Evolutionary conservation across 345 rosid species (phyloP).

Genomic region (Bretschneidera sinensis): DNA sequence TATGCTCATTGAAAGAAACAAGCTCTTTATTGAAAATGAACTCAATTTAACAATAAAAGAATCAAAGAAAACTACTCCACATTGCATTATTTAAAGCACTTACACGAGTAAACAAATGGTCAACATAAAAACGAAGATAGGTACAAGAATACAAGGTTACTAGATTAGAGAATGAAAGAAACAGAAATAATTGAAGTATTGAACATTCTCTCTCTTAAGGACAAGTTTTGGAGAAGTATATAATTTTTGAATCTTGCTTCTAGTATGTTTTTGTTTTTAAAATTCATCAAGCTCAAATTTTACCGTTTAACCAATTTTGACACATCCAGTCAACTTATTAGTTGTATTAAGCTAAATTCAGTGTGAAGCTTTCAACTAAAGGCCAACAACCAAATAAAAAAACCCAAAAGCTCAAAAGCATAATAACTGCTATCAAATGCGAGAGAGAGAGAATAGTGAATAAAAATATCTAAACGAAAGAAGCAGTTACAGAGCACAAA

Average conservation of each 20-base stretch:
- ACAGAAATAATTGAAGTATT: neutral
- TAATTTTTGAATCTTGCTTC: neutral
- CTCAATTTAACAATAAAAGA: neutral
- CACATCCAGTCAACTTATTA: conserved; percentile 2
- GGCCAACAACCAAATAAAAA: neutral
- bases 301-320: no score
- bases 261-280: neutral
- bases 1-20: conserved; percentile 5
- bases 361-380: neutral
- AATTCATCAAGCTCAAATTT: neutral
- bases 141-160: conserved; percentile 18
- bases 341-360: no score
- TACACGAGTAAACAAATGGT: conserved; percentile 3
- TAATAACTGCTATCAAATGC: neutral
- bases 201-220: neutral
- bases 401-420: neutral
- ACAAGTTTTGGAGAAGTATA: no score
- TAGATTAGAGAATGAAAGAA: neutral
- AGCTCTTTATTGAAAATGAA: neutral
- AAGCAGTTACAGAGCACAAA: conserved; percentile 15
- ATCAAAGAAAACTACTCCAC: neutral
- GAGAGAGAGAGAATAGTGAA: neutral
- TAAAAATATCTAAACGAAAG: conserved; percentile 5
- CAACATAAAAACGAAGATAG: neutral
- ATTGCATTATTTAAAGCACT: conserved; percentile 13